These are phyloP conservation scores for Guadua angustifolia DNA, from an alignment of 176 grass and related monocot genomes.

Conservation along the genomic window DNA sequence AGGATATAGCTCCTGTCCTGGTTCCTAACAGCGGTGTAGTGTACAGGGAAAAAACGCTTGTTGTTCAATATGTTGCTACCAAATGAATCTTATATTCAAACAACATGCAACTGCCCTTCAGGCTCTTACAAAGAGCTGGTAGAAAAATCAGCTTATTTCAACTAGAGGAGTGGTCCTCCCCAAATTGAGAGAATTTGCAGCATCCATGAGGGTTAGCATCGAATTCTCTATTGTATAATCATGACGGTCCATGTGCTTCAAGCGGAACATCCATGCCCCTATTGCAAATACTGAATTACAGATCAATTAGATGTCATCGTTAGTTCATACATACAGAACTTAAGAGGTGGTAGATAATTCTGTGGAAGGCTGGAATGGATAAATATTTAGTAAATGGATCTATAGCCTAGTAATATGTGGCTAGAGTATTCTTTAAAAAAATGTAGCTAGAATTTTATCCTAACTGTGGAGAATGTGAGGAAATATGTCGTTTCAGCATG, in stretches of 20 bases:
- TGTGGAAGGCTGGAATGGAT: not conserved
- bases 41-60: not conserved
- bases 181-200: not conserved
- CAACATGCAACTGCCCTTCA: not conserved
- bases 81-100: not conserved
- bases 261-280: not conserved
- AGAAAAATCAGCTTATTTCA: not conserved
- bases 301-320: not conserved
- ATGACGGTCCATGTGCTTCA: not conserved
- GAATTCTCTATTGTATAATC: not conserved
- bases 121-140: slow-evolving; percentile 8
- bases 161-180: not conserved
- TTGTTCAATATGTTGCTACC: not conserved
- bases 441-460: not conserved
- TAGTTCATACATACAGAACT: not conserved
- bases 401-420: not conserved
- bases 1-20: not conserved
- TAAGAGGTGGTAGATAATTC: not conserved
- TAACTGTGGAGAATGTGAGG: not conserved
- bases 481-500: not conserved
- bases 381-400: not conserved
- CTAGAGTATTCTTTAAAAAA: not conserved
- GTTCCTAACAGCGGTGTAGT: not conserved
- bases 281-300: not conserved
- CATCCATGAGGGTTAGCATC: slow-evolving; percentile 1